Base-by-base conservation (phyloP, 345 rosid species). In the Pugionium dolabratum region DNA sequence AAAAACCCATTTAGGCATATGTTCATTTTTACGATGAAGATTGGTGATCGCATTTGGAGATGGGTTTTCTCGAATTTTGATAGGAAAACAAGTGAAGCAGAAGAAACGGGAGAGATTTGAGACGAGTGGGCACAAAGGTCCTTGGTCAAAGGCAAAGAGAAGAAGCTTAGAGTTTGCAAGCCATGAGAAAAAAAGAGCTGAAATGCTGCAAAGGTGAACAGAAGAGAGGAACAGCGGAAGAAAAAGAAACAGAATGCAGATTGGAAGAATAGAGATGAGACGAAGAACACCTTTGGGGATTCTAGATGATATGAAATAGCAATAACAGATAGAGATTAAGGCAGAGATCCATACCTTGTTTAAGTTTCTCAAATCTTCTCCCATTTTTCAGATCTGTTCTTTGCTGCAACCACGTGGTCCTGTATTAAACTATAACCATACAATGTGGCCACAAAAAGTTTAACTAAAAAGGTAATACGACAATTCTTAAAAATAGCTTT, bases 101-200 rank as follows among this genome's bases (percentile, higher is more conserved):
- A 83, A 70, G 88, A 88, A 88, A 18, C 80, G 86, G 73, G 50
- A 35, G 54, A 86, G 74, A 4, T 50, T 73, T 1, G 78, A 52
- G 9, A 79, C 80, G 3, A 76, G 62, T 9, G 85, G 84, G 10
- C 65, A 85, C 2, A 88, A 72, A 50, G 93, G 96, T 50, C 85
- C 83, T 69, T 70, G 82, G 46, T 65, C 77, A 28, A 91, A 79
- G 75, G 84, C 71, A 65, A 83, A 80, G 55, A 91, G 93, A 51
- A 88, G 77, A 78, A 91, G 93, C 44, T 80, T 85, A 80, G 76
- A 83, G 76, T 57, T 81, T 70, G 82, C 80, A 1, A 85, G 85
- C 96, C 91, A 86, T 1, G 73, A 29, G 2, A 86, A 79, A 68
- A 83, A 78, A 75, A 78, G 79, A 48, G 74, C 69, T 0, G 89